Conservation (phyloP, 306 rosid species). For the Cucurbita pepo region DNA sequence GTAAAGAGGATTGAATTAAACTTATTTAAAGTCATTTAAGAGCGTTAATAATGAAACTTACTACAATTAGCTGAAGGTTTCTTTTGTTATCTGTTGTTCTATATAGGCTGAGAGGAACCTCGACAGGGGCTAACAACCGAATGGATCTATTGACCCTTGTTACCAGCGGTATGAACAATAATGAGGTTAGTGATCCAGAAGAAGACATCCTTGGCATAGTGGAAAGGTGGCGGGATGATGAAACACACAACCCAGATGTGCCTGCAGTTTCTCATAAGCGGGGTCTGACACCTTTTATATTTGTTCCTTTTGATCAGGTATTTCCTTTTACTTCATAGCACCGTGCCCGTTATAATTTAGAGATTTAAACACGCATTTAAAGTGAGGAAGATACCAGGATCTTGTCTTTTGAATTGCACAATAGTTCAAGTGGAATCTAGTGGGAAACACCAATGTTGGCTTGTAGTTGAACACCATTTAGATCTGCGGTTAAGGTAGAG, state of each 20-base stretch:
- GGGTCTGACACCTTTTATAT: slow-evolving; percentile 78
- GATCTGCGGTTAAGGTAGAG: background rate
- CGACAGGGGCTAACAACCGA: slow-evolving; percentile 68
- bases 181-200: slow-evolving; percentile 41
- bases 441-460: background rate
- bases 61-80: background rate
- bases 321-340: background rate
- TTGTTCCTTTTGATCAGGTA: slow-evolving; percentile 85
- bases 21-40: background rate
- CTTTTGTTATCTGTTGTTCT: background rate
- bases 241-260: slow-evolving; percentile 91
- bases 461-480: background rate
- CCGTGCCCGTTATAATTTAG: background rate
- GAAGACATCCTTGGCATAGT: slow-evolving; percentile 82
- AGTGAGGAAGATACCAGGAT: background rate
- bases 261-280: slow-evolving; percentile 81
- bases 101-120: slow-evolving; percentile 63
- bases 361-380: background rate
- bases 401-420: background rate
- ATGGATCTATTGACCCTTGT: slow-evolving; percentile 90
- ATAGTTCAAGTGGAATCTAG: background rate
- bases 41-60: background rate
- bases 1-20: background rate
- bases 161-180: slow-evolving; percentile 60
- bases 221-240: slow-evolving; percentile 89